Conservation (phyloP, 139 green algal genomes). For the Asterochloris erici region DNA sequence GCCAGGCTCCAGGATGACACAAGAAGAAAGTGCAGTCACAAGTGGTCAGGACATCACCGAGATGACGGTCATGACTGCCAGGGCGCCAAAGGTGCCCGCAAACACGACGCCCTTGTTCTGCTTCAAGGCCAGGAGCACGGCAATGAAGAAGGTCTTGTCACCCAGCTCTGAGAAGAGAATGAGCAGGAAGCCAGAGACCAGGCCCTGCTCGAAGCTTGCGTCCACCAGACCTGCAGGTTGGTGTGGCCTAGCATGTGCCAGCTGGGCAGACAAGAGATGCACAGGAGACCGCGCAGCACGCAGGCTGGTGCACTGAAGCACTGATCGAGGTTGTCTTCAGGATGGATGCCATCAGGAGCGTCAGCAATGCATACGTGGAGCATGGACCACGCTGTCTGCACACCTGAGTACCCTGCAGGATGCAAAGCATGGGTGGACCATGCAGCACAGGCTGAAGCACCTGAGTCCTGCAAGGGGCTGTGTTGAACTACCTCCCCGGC, state of each 20-base stretch:
- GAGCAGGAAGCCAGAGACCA: slow-evolving; percentile 87
- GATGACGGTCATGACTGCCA: slow-evolving; percentile 97
- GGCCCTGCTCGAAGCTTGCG: slow-evolving; percentile 50
- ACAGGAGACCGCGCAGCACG: background rate
- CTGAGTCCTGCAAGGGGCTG: no score
- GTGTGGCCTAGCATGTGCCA: no score
- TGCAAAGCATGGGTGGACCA: background rate
- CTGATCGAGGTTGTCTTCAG: background rate
- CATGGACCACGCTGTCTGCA: background rate
- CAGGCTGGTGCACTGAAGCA: background rate
- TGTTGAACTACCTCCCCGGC: no score
- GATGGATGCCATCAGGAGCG: background rate
- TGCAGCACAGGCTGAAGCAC: no score
- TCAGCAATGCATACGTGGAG: background rate
- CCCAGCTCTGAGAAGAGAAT: slow-evolving; percentile 98
- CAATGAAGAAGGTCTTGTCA: slow-evolving; percentile 99
- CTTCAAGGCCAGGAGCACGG: slow-evolving; percentile 80
- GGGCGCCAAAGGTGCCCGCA: slow-evolving; percentile 89
- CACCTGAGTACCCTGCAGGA: background rate
- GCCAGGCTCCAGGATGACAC: no score
- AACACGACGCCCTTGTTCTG: slow-evolving; percentile 76
- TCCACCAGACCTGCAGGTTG: background rate
- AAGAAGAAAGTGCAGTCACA: no score
- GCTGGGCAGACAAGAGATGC: background rate
- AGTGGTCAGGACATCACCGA: slow-evolving; percentile 58